These are phyloP conservation scores for Guadua angustifolia DNA, from an alignment of 176 grass and related monocot genomes.

Conservation along the genomic window DNA sequence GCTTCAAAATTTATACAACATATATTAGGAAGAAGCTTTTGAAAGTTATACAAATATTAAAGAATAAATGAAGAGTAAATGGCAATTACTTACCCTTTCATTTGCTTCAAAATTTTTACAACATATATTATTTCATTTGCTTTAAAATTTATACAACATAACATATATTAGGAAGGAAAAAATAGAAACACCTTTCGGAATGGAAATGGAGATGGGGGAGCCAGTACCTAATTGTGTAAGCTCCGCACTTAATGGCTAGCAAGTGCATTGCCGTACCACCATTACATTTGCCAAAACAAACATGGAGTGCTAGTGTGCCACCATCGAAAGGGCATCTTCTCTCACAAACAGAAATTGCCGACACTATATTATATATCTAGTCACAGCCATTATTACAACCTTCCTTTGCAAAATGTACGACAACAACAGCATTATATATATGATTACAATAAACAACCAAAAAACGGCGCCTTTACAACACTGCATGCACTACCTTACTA, in stretches of 20 bases:
- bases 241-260: neutral
- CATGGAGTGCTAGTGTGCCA: neutral
- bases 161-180: too few relatives aligned
- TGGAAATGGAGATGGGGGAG: too few relatives aligned
- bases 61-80: too few relatives aligned
- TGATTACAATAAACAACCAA: constrained; percentile 42
- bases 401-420: neutral
- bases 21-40: too few relatives aligned
- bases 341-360: neutral
- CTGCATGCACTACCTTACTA: constrained; percentile 15
- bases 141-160: too few relatives aligned
- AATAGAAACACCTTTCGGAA: too few relatives aligned
- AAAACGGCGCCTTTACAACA: constrained; percentile 30
- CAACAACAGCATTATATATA: neutral
- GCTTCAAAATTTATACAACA: too few relatives aligned
- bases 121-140: too few relatives aligned
- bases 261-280: neutral
- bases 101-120: too few relatives aligned
- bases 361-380: neutral
- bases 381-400: neutral
- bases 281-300: neutral
- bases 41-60: too few relatives aligned
- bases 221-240: too few relatives aligned
- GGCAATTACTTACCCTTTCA: too few relatives aligned
- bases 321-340: neutral